These are phyloP conservation scores for Lentinula raphanica DNA, from an alignment of 768 basidiomycete species.

Conservation along the genomic window DNA sequence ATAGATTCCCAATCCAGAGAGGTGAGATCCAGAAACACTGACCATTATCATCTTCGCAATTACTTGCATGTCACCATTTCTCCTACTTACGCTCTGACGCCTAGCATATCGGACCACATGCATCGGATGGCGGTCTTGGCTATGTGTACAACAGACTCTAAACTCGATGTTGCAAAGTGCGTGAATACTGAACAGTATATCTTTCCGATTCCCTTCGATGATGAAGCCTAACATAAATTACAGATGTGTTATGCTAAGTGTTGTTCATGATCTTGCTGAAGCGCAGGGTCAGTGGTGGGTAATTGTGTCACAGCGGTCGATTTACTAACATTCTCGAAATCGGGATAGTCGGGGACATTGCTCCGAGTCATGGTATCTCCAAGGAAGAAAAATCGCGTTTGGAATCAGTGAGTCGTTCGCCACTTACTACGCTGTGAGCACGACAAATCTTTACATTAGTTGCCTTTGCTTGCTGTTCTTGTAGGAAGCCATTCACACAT, in stretches of 20 bases:
- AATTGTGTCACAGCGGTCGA: too few relatives aligned
- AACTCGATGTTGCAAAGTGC: conserved; percentile 70
- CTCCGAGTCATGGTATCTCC: conserved; percentile 81
- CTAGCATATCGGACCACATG: conserved; percentile 94
- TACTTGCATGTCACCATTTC: background rate
- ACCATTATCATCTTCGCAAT: background rate
- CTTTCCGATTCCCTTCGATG: background rate
- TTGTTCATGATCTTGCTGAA: conserved; percentile 95
- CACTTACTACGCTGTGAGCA: too few relatives aligned
- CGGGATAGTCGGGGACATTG: conserved; percentile 94
- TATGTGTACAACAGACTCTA: conserved; percentile 75
- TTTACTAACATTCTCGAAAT: too few relatives aligned
- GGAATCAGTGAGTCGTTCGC: conserved; percentile 55
- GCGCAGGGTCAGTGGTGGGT: conserved; percentile 79
- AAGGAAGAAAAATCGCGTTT: conserved; percentile 74
- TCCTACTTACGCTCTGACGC: background rate
- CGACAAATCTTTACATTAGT: too few relatives aligned
- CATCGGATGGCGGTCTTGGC: conserved; percentile 94
- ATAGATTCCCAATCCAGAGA: conserved; percentile 80
- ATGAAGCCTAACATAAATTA: background rate
- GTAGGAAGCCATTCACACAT: conserved; percentile 87
- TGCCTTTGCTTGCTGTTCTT: background rate
- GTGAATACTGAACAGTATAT: background rate
- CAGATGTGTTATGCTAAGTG: conserved; percentile 82
- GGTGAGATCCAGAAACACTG: conserved; percentile 38